phyloP scores from a whole-genome alignment of 768 basidiomycete species.

The Rhizopogon vinicolor region DNA sequence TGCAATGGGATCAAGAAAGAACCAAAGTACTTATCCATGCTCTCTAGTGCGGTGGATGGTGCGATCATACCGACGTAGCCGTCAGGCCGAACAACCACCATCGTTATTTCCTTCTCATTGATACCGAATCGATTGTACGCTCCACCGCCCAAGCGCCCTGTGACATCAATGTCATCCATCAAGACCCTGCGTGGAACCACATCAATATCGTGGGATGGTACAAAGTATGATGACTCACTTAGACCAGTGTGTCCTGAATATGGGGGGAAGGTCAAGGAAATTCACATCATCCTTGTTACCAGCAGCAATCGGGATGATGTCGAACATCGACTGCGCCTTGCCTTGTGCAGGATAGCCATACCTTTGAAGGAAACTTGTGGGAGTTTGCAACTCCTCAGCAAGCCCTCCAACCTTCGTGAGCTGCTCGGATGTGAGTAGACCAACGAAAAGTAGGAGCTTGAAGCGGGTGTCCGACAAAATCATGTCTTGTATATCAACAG shows the following conservation, averaged over 20 bases:
- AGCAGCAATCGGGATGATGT: constrained; percentile 20
- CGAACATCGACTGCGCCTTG: constrained; percentile 26
- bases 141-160: constrained; percentile 41
- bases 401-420: constrained; percentile 16
- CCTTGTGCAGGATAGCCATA: constrained; percentile 13
- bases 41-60: constrained; percentile 36
- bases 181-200: constrained; percentile 40
- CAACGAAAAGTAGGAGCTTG: constrained; percentile 33
- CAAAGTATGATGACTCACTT: constrained; percentile 25
- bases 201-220: neutral
- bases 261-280: constrained; percentile 28
- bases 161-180: constrained; percentile 50
- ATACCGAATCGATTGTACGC: constrained; percentile 55
- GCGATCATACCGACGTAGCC: constrained; percentile 60
- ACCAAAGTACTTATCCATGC: constrained; percentile 44
- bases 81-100: constrained; percentile 29
- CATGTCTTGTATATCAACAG: constrained; percentile 38
- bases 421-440: constrained; percentile 19
- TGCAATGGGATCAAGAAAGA: constrained; percentile 28
- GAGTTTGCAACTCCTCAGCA: constrained; percentile 22
- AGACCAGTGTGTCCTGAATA: constrained; percentile 37
- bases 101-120: constrained; percentile 21
- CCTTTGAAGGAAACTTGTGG: constrained; percentile 23
- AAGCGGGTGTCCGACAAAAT: constrained; percentile 33
- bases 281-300: constrained; percentile 29